A percentile compares a stretch with the other conserved stretches of the same genome.
Conservation (phyloP, 2,329 filamentous ascomycete species). For the Fusarium tjaetaba region DNA sequence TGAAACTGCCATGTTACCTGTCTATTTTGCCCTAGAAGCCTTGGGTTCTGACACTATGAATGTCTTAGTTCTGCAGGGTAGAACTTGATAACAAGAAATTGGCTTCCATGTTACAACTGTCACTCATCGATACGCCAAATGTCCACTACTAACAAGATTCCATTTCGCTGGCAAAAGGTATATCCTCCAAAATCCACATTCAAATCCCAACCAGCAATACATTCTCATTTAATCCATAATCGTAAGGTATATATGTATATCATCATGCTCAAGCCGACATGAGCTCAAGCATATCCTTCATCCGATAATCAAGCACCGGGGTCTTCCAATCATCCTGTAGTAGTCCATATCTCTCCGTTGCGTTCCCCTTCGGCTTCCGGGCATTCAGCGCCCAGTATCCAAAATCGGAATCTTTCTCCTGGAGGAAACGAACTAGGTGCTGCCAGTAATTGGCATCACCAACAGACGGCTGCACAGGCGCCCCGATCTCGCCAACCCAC, state of each 20-base stretch:
- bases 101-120: not conserved
- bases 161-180: constrained; percentile 18
- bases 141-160: not conserved
- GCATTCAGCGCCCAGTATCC: constrained; percentile 78
- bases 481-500: constrained; percentile 75
- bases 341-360: constrained; percentile 68
- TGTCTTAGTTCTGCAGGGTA: not conserved
- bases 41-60: no score
- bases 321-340: constrained; percentile 73
- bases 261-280: constrained; percentile 48
- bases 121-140: not conserved
- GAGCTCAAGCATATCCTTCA: constrained; percentile 68
- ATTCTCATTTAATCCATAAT: constrained; percentile 9
- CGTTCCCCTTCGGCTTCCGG: constrained; percentile 67
- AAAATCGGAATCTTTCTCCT: constrained; percentile 69
- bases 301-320: constrained; percentile 68
- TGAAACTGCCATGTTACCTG: not conserved
- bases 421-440: constrained; percentile 69
- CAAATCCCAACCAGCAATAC: not conserved
- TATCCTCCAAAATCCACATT: constrained; percentile 20
- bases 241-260: constrained; percentile 1
- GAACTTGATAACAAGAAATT: not conserved
- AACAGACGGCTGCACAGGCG: constrained; percentile 60
- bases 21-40: no score
- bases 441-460: constrained; percentile 73